phyloP scores from a whole-genome alignment of 1,139 yeast genomes.

The Protomyces pachydermus region DNA sequence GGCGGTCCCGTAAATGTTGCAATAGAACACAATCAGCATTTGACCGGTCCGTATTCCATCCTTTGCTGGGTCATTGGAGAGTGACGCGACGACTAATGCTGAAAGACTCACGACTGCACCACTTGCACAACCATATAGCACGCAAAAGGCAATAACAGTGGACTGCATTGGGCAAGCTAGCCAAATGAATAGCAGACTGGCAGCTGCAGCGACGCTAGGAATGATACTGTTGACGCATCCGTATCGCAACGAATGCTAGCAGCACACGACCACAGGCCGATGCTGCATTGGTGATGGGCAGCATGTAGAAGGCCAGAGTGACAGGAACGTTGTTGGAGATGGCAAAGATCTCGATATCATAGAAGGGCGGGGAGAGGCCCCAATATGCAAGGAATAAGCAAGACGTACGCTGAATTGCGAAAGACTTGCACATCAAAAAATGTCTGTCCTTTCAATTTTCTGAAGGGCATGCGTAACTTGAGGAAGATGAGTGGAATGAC shows the following conservation, averaged over 20 bases:
- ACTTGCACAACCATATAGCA: constrained; percentile 50
- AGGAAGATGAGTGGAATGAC: constrained; percentile 26
- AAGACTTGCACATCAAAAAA: constrained; percentile 34
- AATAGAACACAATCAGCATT: constrained; percentile 45
- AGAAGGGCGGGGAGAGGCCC: constrained; percentile 41
- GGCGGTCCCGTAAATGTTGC: constrained; percentile 54
- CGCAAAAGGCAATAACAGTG: constrained; percentile 41
- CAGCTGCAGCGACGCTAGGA: constrained; percentile 37
- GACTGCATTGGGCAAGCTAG: constrained; percentile 34
- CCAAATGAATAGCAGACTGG: constrained; percentile 37
- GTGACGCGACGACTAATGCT: constrained; percentile 46
- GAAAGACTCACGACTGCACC: constrained; percentile 46
- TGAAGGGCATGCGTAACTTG: constrained; percentile 32
- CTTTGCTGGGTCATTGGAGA: constrained; percentile 46
- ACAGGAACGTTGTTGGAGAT: constrained; percentile 31
- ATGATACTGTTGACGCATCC: constrained; percentile 47
- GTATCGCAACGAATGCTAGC: constrained; percentile 46
- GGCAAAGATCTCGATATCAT: constrained; percentile 39
- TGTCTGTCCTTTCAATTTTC: constrained; percentile 14
- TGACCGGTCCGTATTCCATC: constrained; percentile 62
- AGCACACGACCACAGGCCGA: constrained; percentile 50
- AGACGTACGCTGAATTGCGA: constrained; percentile 37
- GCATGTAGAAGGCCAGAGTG: constrained; percentile 35
- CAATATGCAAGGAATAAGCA: constrained; percentile 38
- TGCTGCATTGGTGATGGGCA: constrained; percentile 50